Evolutionary conservation across 805 yeast species (phyloP), one percentile per base, ranked within the genome.

Genomic region (Nakazawaea wyomingensis): DNA sequence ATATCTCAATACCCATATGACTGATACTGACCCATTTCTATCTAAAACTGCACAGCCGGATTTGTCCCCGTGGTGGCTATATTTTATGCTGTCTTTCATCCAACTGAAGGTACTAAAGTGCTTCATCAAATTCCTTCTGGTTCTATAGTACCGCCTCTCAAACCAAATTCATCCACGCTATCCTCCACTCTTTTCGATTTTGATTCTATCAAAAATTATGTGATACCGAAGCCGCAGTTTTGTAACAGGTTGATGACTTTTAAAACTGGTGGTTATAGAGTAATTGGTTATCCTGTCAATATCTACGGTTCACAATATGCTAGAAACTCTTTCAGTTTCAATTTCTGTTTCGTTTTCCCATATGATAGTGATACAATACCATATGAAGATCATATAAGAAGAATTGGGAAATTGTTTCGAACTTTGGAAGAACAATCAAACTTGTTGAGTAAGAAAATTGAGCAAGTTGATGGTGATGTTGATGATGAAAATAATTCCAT

Each of bases 101-200:
- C 97, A 0, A 85, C 93, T 0, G 96, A 89, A 55, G 99, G 99
- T 1, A 83, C 98, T 0, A 88, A 89, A 62, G 90, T 91, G 5
- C 74, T 85, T 4, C 85, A 85, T 54, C 96, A 93, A 59, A 95
- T 88, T 0, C 99, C 99, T 2, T 78, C 80, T 31, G 86, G 88
- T 5, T 69, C 85, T 4, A 76, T 81, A 20, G 70, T 69, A 5
- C 70, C 70, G 5, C 62, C 58, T 29, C 54, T 41, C 39, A 58
- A 44, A 51, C 37, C 48, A 14, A 64, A 61, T 19, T 59, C 65
- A 20, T 60, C 74, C 8, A 57, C 68, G 4, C 47, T 67, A 38
- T 49, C 52, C 44, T 64, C 56, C 29, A 71, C 71, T 26, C 61
- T 80, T 44, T 82, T 87, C 54, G 82, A 85, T 52, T 93, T 95